Evolutionary conservation across 495 filamentous ascomycete genomes (phyloP).

Genomic region (Apodospora peruviana): DNA sequence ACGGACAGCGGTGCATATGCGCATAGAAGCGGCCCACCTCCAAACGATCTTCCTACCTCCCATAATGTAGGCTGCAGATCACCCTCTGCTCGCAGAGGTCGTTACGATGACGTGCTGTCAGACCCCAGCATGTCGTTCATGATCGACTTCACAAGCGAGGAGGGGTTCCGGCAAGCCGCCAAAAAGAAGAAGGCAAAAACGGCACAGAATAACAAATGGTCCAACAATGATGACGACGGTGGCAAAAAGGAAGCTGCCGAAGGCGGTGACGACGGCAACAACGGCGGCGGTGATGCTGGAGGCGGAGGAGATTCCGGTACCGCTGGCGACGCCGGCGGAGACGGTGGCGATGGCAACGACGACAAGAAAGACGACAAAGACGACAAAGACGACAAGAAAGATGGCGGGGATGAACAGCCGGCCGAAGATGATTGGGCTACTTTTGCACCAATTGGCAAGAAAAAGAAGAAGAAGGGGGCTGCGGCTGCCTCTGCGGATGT

Average conservation of each 20-base stretch:
- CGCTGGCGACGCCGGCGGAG: conserved; percentile 12
- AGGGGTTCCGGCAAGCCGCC: conserved; percentile 39
- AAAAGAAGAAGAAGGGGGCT: conserved; percentile 32
- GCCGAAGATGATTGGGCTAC: conserved; percentile 17
- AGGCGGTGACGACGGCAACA: conserved; percentile 18
- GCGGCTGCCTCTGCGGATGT: conserved; percentile 9
- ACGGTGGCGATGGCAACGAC: conserved; percentile 22
- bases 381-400: conserved; percentile 26
- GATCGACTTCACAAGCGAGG: conserved; percentile 41
- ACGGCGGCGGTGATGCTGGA: conserved; percentile 15
- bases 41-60: not conserved
- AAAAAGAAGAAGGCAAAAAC: conserved; percentile 28
- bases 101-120: conserved; percentile 15
- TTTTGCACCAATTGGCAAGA: conserved; percentile 24
- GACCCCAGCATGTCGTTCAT: conserved; percentile 27
- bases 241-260: conserved; percentile 40
- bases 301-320: conserved; percentile 21
- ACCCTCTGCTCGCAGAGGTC: conserved; percentile 2
- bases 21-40: conserved; percentile 1
- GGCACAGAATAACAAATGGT: conserved; percentile 2
- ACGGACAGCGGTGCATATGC: conserved; percentile 18
- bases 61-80: not conserved
- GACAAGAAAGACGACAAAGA: conserved; percentile 26
- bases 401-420: conserved; percentile 19
- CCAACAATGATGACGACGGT: conserved; percentile 18